Conservation (phyloP, 257 asterid genomes). For the Lantana camara region DNA sequence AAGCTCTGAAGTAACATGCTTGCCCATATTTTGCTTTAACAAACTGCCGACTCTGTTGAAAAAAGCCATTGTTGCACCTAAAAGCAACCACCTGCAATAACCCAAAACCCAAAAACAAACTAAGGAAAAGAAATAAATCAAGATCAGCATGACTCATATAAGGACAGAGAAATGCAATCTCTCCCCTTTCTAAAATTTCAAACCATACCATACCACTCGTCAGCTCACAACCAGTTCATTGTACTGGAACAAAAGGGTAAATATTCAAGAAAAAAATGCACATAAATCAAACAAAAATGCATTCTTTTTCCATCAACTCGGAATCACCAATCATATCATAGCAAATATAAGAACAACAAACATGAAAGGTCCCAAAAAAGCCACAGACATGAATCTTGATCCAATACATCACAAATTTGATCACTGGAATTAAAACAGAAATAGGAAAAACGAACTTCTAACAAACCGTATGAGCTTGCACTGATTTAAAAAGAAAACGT, state of each 20-base stretch:
- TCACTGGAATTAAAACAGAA: neutral
- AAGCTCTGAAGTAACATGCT: conserved; percentile 41
- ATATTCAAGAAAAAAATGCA: conserved; percentile 1
- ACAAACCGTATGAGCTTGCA: conserved; percentile 25
- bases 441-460: neutral
- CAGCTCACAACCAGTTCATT: too few relatives aligned
- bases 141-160: neutral
- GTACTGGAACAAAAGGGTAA: neutral
- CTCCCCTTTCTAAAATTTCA: neutral
- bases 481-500: conserved; percentile 1
- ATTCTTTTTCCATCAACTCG: neutral
- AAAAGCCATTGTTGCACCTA: conserved; percentile 71
- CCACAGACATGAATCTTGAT: too few relatives aligned
- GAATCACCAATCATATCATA: neutral
- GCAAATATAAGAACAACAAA: neutral
- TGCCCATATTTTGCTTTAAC: conserved; percentile 55
- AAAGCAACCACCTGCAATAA: neutral
- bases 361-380: neutral
- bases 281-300: conserved; percentile 7
- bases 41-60: conserved; percentile 64
- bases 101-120: neutral
- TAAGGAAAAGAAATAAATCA: neutral
- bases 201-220: neutral
- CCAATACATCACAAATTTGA: neutral
- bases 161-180: neutral